Percentiles rank a stretch among this genome's conserved stretches.
phyloP scores from a whole-genome alignment of 2,329 filamentous ascomycete species.

The Pseudocercospora macadamiae region DNA sequence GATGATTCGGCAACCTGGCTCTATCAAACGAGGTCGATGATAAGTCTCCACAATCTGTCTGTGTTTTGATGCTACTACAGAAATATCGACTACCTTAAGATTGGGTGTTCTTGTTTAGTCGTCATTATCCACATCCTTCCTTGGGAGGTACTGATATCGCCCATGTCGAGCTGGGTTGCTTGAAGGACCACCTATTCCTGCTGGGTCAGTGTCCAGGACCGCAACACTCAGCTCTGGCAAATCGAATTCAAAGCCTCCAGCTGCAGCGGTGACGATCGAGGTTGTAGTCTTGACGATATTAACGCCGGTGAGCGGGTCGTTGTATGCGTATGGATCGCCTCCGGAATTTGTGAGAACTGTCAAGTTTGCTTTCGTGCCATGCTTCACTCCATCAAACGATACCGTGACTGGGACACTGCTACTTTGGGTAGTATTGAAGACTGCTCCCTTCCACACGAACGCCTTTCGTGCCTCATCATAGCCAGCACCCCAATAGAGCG shows the following conservation, averaged over 20 bases:
- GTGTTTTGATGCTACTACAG: no score
- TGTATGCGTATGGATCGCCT: constrained; percentile 30
- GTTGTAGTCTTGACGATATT: constrained; percentile 55
- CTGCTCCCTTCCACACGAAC: constrained; percentile 51
- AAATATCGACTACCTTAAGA: no score
- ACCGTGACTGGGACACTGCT: constrained; percentile 39
- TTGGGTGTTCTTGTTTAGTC: no score
- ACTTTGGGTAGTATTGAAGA: constrained; percentile 51
- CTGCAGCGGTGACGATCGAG: constrained; percentile 46
- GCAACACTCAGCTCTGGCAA: constrained; percentile 61
- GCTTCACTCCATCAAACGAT: constrained; percentile 41
- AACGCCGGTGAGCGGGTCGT: constrained; percentile 39
- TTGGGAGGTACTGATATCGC: no score
- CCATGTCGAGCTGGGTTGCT: no score
- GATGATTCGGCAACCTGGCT: constrained; percentile 21
- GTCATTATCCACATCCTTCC: no score
- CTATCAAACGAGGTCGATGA: background rate
- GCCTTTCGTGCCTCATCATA: constrained; percentile 40
- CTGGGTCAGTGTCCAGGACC: constrained; percentile 49
- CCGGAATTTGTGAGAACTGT: constrained; percentile 47
- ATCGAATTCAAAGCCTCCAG: constrained; percentile 54
- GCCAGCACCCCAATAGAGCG: constrained; percentile 52
- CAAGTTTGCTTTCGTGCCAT: constrained; percentile 41
- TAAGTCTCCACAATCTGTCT: background rate
- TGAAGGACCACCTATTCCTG: no score